These are phyloP conservation scores for Puccinia polysora DNA, from an alignment of 1,284 basidiomycete species.

Conservation along the genomic window DNA sequence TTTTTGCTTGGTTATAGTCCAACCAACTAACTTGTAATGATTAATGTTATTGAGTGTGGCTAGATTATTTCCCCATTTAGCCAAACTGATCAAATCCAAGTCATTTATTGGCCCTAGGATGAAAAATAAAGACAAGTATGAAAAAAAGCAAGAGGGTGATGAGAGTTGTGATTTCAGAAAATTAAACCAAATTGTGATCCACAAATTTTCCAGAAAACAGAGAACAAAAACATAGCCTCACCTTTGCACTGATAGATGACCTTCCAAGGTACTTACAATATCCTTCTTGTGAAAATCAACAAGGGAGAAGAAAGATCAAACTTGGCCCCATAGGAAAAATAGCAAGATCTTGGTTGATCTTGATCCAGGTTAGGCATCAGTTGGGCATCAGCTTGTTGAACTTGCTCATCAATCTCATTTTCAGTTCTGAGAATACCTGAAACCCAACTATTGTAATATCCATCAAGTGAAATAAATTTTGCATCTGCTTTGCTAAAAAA, in stretches of 20 bases:
- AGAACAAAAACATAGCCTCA: constrained; percentile 45
- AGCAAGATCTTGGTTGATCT: constrained; percentile 74
- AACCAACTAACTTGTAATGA: constrained; percentile 71
- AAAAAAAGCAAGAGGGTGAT: constrained; percentile 71
- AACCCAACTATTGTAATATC: constrained; percentile 83
- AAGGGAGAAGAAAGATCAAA: constrained; percentile 86
- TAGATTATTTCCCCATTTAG: constrained; percentile 65
- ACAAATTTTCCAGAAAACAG: constrained; percentile 6
- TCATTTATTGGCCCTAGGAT: constrained; percentile 65
- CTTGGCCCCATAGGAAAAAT: constrained; percentile 87
- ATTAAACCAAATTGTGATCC: constrained; percentile 63
- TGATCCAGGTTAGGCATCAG: too few species aligned
- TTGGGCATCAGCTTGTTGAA: constrained; percentile 81
- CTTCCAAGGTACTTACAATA: constrained; percentile 57
- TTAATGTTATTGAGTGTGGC: constrained; percentile 68
- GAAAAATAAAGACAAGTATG: not conserved
- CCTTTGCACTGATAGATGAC: constrained; percentile 23
- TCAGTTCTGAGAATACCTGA: constrained; percentile 80
- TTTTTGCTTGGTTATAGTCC: constrained; percentile 50
- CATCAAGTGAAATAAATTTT: constrained; percentile 56
- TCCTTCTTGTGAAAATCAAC: constrained; percentile 67
- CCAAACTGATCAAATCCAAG: constrained; percentile 73
- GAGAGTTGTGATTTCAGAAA: constrained; percentile 75
- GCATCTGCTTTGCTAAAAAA: constrained; percentile 52
- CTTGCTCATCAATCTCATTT: constrained; percentile 72